A percentile compares a stretch with the other conserved stretches of the same genome.
These are phyloP conservation scores for Fusarium marasasianum DNA, from an alignment of 2,329 filamentous ascomycete species.

Conservation along the genomic window DNA sequence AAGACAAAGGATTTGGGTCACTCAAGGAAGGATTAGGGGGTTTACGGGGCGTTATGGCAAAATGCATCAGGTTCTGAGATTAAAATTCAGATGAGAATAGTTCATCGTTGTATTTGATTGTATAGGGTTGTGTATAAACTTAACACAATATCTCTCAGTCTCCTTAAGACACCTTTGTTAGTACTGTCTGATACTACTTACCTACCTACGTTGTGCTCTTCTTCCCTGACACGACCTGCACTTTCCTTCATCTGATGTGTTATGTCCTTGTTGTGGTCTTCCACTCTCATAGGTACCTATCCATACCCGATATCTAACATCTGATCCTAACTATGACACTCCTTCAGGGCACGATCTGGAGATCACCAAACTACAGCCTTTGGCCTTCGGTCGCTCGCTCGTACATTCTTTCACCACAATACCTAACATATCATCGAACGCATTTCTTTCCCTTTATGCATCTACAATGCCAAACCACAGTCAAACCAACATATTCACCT, in stretches of 20 bases:
- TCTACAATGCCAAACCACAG: slow-evolving; percentile 17
- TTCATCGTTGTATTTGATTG: slow-evolving; percentile 30
- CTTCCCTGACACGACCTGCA: not conserved
- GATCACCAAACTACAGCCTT: not conserved
- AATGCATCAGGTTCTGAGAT: slow-evolving; percentile 39
- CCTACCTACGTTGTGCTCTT: not conserved
- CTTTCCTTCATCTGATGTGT: not conserved
- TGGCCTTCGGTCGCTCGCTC: not conserved
- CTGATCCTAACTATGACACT: not conserved
- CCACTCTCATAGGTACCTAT: not conserved
- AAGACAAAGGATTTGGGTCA: slow-evolving; percentile 32
- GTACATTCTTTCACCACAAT: slow-evolving; percentile 6
- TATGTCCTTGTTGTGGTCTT: not conserved
- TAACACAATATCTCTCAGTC: not conserved
- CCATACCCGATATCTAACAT: not conserved
- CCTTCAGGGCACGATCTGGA: too few relatives aligned
- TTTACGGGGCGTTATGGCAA: slow-evolving; percentile 39
- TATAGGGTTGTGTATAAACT: slow-evolving; percentile 12
- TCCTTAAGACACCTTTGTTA: not conserved
- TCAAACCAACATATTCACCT: slow-evolving; percentile 55
- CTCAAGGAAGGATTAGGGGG: slow-evolving; percentile 18
- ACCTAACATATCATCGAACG: not conserved
- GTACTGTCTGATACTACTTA: not conserved
- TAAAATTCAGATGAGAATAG: slow-evolving; percentile 33
- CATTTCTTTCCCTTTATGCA: not conserved